phyloP scores from a whole-genome alignment of 2,329 filamentous ascomycete species.

The Gaeumannomyces sp. region DNA sequence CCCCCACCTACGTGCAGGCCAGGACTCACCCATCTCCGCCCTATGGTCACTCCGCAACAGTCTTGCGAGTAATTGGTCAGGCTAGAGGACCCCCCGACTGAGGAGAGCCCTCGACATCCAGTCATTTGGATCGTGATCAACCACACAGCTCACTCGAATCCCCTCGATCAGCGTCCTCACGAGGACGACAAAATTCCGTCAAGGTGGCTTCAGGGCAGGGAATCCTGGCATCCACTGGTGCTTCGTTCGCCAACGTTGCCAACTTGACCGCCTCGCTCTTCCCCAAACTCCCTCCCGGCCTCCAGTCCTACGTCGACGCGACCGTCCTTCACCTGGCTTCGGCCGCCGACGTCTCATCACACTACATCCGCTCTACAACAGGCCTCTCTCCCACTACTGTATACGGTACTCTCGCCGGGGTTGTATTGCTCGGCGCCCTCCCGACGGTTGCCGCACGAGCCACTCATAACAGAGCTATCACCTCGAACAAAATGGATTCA shows the following conservation, averaged over 20 bases:
- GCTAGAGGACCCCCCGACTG: background rate
- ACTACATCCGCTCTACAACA: conserved; percentile 43
- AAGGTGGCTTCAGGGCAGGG: conserved; percentile 58
- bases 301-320: conserved; percentile 53
- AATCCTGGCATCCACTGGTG: conserved; percentile 56
- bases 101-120: background rate
- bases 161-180: conserved; percentile 27
- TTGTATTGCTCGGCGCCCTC: conserved; percentile 42
- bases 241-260: conserved; percentile 42
- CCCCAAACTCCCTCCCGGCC: conserved; percentile 33
- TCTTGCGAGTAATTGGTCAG: background rate
- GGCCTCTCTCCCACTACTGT: conserved; percentile 40
- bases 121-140: conserved; percentile 1
- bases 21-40: background rate
- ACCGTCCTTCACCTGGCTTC: conserved; percentile 43
- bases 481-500: conserved; percentile 5
- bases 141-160: conserved; percentile 1
- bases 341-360: conserved; percentile 42
- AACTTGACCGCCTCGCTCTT: conserved; percentile 42
- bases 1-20: background rate
- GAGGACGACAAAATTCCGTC: conserved; percentile 36
- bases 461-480: background rate
- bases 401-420: conserved; percentile 44
- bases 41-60: background rate
- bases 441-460: conserved; percentile 25